Percentiles rank a stretch among this genome's conserved stretches.
phyloP scores from a whole-genome alignment of 23 red algal species.

The Cyanidium caldarium region DNA sequence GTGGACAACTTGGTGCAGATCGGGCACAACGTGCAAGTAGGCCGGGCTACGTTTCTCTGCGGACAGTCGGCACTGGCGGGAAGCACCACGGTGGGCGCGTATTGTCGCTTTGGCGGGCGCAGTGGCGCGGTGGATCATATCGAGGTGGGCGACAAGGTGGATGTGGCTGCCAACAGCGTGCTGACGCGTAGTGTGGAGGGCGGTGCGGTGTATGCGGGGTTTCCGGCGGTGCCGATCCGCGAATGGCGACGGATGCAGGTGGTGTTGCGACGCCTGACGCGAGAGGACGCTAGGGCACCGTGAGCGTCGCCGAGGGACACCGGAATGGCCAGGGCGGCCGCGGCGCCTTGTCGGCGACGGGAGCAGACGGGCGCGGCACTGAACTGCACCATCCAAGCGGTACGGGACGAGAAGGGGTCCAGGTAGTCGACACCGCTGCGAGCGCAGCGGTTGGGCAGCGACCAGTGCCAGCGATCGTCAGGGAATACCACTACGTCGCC shows the following conservation, averaged over 20 bases:
- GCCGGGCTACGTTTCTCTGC: constrained; percentile 11
- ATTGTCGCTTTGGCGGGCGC: constrained; percentile 14
- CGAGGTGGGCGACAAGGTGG: constrained; percentile 17
- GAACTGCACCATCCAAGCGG: constrained; percentile 1
- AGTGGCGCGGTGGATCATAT: constrained; percentile 14
- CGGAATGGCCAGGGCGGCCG: neutral
- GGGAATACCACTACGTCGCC: constrained; percentile 5
- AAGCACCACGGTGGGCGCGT: constrained; percentile 13
- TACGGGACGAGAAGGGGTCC: neutral
- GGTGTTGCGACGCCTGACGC: neutral
- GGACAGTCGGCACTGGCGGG: constrained; percentile 21
- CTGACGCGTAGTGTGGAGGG: constrained; percentile 4
- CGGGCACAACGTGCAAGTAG: constrained; percentile 25
- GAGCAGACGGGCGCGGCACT: neutral
- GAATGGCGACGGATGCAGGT: neutral
- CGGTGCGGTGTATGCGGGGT: constrained; percentile 13
- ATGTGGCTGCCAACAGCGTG: constrained; percentile 23
- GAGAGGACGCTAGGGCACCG: too few relatives aligned
- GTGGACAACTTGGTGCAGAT: constrained; percentile 36
- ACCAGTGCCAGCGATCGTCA: constrained; percentile 2
- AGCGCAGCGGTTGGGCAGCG: neutral
- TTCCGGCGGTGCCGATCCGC: constrained; percentile 10
- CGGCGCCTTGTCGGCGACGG: neutral
- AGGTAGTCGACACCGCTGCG: neutral
- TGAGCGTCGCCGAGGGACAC: neutral